Base-by-base conservation (phyloP, 345 rosid genomes). In the Pugionium cornutum region DNA sequence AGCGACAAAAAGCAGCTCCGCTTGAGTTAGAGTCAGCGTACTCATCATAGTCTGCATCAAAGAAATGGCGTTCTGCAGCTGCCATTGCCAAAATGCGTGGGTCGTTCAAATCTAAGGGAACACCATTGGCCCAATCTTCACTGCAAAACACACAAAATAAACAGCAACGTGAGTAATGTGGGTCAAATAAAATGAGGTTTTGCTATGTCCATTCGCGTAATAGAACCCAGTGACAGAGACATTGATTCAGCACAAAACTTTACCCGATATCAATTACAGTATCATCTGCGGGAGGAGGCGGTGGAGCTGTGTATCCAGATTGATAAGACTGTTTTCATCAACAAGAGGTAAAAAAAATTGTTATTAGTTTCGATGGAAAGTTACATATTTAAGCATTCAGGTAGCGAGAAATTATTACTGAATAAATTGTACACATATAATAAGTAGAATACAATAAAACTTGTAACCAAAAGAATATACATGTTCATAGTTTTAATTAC, bases 1-100 rank as follows among this genome's bases (percentile, higher is more conserved):
- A 90, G 53, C 99, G 99, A 71, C 95, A 87, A 73, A 94, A 94
- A 30, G 97, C 95, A 28, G 99, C 92, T 75, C 97, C 96, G 32
- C 84, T 81, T 1, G 89, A 85, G 84, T 87, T 88, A 61, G 79
- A 79, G 73, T 89, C 96, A 27, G 95, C 86, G 63, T 92, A 86
- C 52, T 89, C 98, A 56, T 89, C 89, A 48, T 88, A 88, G 34
- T 92, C 97, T 6, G 84, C 80, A 44, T 92, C 98, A 74, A 89
- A 73, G 53, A 89, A 86, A 79, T 81, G 96, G 28, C 84, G 92
- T 64, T 92, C 98, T 35, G 97, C 96, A 46, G 96, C 91, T 26
- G 96, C 89, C 79, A 92, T 83, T 51, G 97, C 96, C 74, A 89
- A 47, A 75, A 92, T 76, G 30, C 88, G 92, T 48, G 94, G 98